Conservation (phyloP, 2,329 filamentous ascomycete genomes). For the Scleromitrula shiraiana region DNA sequence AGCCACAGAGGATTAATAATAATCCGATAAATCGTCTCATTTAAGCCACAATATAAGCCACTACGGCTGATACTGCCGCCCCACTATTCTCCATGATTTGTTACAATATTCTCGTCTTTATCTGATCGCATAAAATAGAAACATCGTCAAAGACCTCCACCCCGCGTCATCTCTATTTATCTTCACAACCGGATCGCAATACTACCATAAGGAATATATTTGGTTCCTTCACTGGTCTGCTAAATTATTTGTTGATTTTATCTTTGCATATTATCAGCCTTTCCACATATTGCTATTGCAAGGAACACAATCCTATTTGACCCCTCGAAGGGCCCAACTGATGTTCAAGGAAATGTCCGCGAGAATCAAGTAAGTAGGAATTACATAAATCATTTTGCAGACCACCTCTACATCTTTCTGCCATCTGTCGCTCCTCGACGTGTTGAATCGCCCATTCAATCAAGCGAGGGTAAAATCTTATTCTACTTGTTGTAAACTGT, state of each 20-base stretch:
- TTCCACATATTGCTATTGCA: too few relatives aligned
- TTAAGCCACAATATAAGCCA: not conserved
- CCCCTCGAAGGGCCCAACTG: conserved; percentile 14
- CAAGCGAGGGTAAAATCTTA: not conserved
- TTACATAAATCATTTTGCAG: too few relatives aligned
- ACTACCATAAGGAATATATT: too few relatives aligned
- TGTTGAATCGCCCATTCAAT: too few relatives aligned
- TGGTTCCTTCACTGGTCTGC: too few relatives aligned
- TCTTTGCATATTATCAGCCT: too few relatives aligned
- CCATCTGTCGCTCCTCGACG: too few relatives aligned
- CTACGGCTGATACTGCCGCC: conserved; percentile 3
- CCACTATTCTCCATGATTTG: not conserved
- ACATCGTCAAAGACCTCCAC: not conserved
- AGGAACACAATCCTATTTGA: not conserved
- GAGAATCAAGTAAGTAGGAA: conserved; percentile 27
- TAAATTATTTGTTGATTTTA: too few relatives aligned
- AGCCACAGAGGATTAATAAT: conserved; percentile 7
- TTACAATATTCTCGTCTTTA: conserved; percentile 6
- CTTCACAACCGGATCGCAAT: not conserved
- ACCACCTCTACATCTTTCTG: too few relatives aligned
- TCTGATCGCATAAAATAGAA: conserved; percentile 6
- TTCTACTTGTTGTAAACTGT: too few relatives aligned
- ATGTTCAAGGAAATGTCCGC: conserved; percentile 24
- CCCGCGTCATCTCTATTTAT: not conserved
- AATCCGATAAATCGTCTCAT: not conserved